Evolutionary conservation across 345 rosid genomes (phyloP).

Genomic region (Syzygium aromaticum): DNA sequence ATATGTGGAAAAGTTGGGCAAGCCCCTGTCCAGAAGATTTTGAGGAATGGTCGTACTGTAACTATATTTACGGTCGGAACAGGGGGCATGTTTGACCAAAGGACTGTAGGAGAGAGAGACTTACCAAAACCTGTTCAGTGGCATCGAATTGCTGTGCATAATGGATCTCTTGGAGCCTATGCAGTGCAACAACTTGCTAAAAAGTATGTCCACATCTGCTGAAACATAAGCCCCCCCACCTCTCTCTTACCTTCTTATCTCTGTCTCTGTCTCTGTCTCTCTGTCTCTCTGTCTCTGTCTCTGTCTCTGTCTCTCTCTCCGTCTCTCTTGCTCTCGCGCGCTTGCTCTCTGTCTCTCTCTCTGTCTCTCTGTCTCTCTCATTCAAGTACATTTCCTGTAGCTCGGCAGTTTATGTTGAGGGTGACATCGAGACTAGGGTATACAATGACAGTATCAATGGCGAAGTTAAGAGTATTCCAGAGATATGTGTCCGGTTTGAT

Average conservation of each 20-base stretch:
- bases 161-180: constrained; percentile 61
- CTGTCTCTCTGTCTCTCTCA: constrained; percentile 3
- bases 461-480: constrained; percentile 69
- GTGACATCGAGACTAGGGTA: constrained; percentile 87
- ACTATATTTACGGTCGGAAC: constrained; percentile 92
- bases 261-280: neutral
- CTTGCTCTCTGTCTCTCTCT: neutral
- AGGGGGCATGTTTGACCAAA: constrained; percentile 90
- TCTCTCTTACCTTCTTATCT: neutral
- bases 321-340: too few relatives aligned
- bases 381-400: constrained; percentile 33
- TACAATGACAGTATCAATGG: constrained; percentile 87
- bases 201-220: constrained; percentile 29
- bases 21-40: constrained; percentile 79
- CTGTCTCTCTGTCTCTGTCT: too few relatives aligned
- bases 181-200: constrained; percentile 76
- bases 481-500: constrained; percentile 79
- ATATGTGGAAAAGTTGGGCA: constrained; percentile 90
- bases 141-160: constrained; percentile 97
- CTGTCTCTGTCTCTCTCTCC: neutral
- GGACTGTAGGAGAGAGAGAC: constrained; percentile 37
- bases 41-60: constrained; percentile 84
- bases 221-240: neutral
- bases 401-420: constrained; percentile 89
- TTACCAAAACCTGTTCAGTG: constrained; percentile 85